Conservation (phyloP, 495 filamentous ascomycete genomes). For the Penicillium paxilli region DNA sequence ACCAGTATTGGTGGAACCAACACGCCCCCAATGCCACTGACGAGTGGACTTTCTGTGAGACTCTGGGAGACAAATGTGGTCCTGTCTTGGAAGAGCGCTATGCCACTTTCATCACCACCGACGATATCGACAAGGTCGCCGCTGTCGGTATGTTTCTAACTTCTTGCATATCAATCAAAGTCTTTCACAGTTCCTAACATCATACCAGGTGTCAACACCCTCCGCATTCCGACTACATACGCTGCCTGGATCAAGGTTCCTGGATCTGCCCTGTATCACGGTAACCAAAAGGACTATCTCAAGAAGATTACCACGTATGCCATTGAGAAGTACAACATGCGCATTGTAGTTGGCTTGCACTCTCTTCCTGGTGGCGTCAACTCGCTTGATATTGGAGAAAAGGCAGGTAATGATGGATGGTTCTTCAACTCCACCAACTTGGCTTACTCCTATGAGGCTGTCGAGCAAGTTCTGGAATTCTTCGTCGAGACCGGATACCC, state of each 20-base stretch:
- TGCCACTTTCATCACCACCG: slow-evolving; percentile 24
- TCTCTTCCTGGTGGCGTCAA: slow-evolving; percentile 33
- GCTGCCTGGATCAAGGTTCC: slow-evolving; percentile 28
- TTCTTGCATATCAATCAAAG: neutral
- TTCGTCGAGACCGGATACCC: slow-evolving; percentile 22
- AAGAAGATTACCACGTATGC: slow-evolving; percentile 28
- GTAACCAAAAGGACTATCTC: slow-evolving; percentile 27
- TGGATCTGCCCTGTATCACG: slow-evolving; percentile 31
- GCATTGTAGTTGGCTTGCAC: slow-evolving; percentile 32
- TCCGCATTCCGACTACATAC: slow-evolving; percentile 16
- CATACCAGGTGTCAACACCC: neutral
- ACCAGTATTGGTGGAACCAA: slow-evolving; percentile 9
- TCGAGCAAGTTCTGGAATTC: slow-evolving; percentile 27
- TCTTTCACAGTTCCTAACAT: neutral
- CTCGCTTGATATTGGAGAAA: slow-evolving; percentile 31
- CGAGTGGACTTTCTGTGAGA: slow-evolving; percentile 21
- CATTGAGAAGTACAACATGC: slow-evolving; percentile 30
- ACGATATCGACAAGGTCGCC: slow-evolving; percentile 29
- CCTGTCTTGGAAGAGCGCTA: slow-evolving; percentile 28
- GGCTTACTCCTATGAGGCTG: slow-evolving; percentile 24
- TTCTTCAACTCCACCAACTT: slow-evolving; percentile 28
- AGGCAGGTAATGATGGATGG: slow-evolving; percentile 29
- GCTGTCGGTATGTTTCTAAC: neutral
- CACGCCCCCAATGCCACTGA: slow-evolving; percentile 8
- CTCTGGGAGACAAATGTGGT: slow-evolving; percentile 19